Percentiles rank a stretch among this genome's conserved stretches.
phyloP scores from a whole-genome alignment of 805 yeast genomes.

The Candida khao-thaluensis region DNA sequence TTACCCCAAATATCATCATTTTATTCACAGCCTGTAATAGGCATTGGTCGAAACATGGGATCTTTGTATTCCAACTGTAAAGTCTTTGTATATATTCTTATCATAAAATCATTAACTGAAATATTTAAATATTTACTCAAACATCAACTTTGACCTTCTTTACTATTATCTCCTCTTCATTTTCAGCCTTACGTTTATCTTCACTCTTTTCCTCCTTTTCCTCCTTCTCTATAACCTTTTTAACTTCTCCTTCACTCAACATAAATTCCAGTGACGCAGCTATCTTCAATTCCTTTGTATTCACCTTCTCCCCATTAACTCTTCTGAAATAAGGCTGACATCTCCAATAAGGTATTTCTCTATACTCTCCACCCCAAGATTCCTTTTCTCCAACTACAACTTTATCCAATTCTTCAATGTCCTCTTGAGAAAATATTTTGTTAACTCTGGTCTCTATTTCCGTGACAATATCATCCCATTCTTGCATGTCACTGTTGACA shows the following conservation, averaged over 20 bases:
- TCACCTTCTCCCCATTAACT: constrained; percentile 68
- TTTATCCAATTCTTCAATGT: constrained; percentile 56
- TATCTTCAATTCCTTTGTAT: constrained; percentile 35
- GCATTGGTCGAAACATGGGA: too few relatives aligned
- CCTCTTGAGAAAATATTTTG: constrained; percentile 49
- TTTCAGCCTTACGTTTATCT: constrained; percentile 1
- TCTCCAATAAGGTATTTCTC: constrained; percentile 89
- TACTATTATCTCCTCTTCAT: neutral
- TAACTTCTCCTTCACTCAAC: constrained; percentile 1
- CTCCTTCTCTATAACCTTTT: neutral
- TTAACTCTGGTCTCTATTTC: constrained; percentile 68
- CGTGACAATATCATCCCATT: constrained; percentile 53
- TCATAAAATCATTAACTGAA: too few relatives aligned
- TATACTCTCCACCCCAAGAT: constrained; percentile 79
- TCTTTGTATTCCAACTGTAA: too few relatives aligned
- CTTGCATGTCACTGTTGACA: constrained; percentile 35
- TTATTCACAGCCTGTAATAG: too few relatives aligned
- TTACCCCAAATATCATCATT: too few relatives aligned
- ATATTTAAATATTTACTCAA: too few relatives aligned
- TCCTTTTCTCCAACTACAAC: constrained; percentile 54
- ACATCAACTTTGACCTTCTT: constrained; percentile 1
- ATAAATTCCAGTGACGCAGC: constrained; percentile 30
- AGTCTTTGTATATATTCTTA: too few relatives aligned
- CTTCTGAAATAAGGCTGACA: constrained; percentile 93
- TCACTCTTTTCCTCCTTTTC: constrained; percentile 6